Percentiles rank a stretch among this genome's conserved stretches.
Conservation (phyloP, 2,329 filamentous ascomycete genomes). For the Lachnellula cervina region DNA sequence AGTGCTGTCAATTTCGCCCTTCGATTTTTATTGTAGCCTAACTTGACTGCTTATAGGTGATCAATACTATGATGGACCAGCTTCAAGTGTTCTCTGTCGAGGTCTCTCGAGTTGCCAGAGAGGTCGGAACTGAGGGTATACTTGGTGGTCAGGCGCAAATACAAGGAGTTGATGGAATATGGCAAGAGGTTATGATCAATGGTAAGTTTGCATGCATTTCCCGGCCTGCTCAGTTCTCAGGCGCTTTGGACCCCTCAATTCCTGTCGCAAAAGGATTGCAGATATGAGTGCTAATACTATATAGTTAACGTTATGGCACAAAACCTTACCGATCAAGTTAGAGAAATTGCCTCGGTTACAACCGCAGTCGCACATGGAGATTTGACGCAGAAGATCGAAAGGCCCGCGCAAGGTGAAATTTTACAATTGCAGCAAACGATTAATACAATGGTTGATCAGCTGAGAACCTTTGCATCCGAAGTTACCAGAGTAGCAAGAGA, state of each 20-base stretch:
- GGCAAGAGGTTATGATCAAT: conserved; percentile 93
- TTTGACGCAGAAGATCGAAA: conserved; percentile 77
- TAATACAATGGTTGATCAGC: conserved; percentile 85
- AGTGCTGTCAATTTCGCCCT: conserved; percentile 2
- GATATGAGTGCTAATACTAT: conserved; percentile 11
- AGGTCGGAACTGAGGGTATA: conserved; percentile 93
- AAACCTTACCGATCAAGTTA: conserved; percentile 77
- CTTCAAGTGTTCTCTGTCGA: conserved; percentile 94
- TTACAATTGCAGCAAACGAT: conserved; percentile 80
- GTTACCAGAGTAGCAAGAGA: conserved; percentile 78
- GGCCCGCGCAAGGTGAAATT: conserved; percentile 76
- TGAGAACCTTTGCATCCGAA: conserved; percentile 78
- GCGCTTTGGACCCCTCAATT: neutral
- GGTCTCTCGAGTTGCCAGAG: conserved; percentile 87
- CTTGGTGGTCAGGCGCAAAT: conserved; percentile 92
- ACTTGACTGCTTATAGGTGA: conserved; percentile 37
- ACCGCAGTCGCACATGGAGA: conserved; percentile 80
- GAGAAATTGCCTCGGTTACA: conserved; percentile 80
- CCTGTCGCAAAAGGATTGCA: neutral
- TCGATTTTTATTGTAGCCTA: neutral
- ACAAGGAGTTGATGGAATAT: conserved; percentile 90
- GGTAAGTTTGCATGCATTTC: conserved; percentile 40
- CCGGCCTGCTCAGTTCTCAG: neutral
- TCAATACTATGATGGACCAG: conserved; percentile 99
- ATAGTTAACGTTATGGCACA: conserved; percentile 78